Evolutionary conservation across 2,329 filamentous ascomycete species (phyloP).

Genomic region (Claviceps africana): DNA sequence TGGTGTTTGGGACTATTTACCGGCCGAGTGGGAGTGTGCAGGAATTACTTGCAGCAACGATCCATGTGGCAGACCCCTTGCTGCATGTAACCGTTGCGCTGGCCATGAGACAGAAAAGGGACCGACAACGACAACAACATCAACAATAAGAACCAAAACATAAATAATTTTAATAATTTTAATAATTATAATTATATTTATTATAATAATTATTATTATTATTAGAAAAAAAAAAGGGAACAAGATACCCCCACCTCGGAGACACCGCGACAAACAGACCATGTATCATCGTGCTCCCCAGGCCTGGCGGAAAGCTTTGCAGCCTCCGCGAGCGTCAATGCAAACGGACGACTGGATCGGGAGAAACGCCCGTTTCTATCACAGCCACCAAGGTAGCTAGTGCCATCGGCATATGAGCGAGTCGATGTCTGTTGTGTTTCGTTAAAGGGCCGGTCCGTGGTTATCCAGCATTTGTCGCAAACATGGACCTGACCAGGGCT

Average conservation of each 20-base stretch:
- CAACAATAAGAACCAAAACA: too few species aligned
- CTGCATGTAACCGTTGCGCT: slow-evolving; percentile 2
- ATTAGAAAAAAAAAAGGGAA: background rate
- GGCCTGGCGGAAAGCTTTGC: background rate
- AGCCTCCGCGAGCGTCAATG: background rate
- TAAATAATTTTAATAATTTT: too few species aligned
- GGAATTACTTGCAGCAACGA: slow-evolving; percentile 1
- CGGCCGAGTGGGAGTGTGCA: slow-evolving; percentile 3
- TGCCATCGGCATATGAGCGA: slow-evolving; percentile 3
- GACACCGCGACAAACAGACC: slow-evolving; percentile 5
- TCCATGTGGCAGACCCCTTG: background rate
- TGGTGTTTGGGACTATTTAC: background rate
- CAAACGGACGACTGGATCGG: background rate
- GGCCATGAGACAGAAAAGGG: background rate
- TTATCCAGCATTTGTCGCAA: slow-evolving; percentile 6
- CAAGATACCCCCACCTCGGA: background rate
- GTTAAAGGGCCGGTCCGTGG: slow-evolving; percentile 7
- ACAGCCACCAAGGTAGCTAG: background rate
- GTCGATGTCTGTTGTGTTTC: slow-evolving; percentile 5
- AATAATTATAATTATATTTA: too few species aligned
- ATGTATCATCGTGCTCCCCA: background rate
- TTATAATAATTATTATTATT: too few species aligned
- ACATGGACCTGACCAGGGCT: slow-evolving; percentile 4
- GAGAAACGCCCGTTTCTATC: background rate
- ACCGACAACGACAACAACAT: too few species aligned